phyloP scores from a whole-genome alignment of 2,329 filamentous ascomycete genomes.

The Ascochyta viciae-villosae region DNA sequence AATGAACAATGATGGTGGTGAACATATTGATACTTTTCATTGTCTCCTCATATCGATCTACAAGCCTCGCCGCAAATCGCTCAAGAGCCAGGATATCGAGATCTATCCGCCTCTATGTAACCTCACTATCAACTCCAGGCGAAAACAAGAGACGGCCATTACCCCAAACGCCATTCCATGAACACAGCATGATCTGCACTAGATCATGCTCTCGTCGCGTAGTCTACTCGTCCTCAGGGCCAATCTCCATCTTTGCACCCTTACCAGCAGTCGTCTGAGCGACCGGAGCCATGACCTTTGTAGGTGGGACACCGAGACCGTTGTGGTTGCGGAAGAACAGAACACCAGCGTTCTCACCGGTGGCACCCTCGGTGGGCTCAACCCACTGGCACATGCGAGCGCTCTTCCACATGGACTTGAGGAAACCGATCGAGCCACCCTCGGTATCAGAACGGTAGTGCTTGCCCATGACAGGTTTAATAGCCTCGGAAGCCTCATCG shows the following conservation, averaged over 20 bases:
- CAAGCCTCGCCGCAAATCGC: constrained; percentile 15
- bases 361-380: constrained; percentile 83
- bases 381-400: constrained; percentile 96
- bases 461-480: constrained; percentile 91
- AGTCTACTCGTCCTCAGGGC: constrained; percentile 40
- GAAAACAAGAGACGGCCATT: constrained; percentile 18
- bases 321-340: constrained; percentile 97
- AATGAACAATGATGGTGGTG: neutral
- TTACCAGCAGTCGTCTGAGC: constrained; percentile 40
- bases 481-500: constrained; percentile 91
- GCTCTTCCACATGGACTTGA: constrained; percentile 80
- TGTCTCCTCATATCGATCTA: constrained; percentile 12
- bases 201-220: constrained; percentile 27
- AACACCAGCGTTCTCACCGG: constrained; percentile 82
- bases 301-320: constrained; percentile 72
- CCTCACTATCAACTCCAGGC: constrained; percentile 22
- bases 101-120: constrained; percentile 18
- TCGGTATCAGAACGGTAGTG: constrained; percentile 88
- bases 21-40: constrained; percentile 4
- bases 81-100: constrained; percentile 17
- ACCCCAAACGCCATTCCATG: constrained; percentile 31
- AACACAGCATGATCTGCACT: constrained; percentile 24
- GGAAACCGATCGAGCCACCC: constrained; percentile 79
- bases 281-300: constrained; percentile 49
- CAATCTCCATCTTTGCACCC: constrained; percentile 46